Evolutionary conservation across 202 grass and related monocot species (phyloP), one percentile per base, ranked within the genome.

Genomic region (Dendrocalamus latiflorus): DNA sequence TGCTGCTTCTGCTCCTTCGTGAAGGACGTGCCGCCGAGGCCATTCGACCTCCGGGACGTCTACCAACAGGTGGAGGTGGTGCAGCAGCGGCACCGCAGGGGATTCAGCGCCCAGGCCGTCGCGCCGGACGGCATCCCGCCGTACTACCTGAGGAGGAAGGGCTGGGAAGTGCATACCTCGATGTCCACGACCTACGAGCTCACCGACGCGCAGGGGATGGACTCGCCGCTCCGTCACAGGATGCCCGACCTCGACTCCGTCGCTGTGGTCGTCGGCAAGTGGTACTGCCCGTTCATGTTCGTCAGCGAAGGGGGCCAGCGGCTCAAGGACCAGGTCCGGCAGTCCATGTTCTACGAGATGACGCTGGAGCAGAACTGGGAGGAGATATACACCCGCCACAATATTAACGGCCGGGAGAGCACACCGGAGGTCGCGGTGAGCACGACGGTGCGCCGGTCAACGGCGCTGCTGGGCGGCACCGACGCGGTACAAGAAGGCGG

Each of bases 231-330:
- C 67, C 67, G 83, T 24, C 17, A 12, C 65, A 42, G 10, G 30
- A 78, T 71, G 83, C 75, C 83, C 0, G 51, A 65, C 57, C 45
- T 73, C 75, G 36, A 22, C 38, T 0, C 5, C 9, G 16, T 48
- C 13, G 18, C 22, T 36, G 33, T 78, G 4, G 21, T 36, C 34
- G 75, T 86, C 41, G 86, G 82, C 21, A 84, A 17, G 38, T 94
- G 88, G 86, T 89, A 82, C 63, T 66, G 75, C 68, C 83, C 88
- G 4, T 89, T 89, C 76, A 30, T 89, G 30, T 87, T 91, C 71
- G 67, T 91, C 14, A 87, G 43, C 37, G 72, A 70, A 22, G 34
- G 30, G 1, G 16, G 2, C 4, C 8, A 0, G 37, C 16, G 26
- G 45, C 67, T 86, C 21, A 70, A 74, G 4, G 74, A 66, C 20